phyloP scores from a whole-genome alignment of 345 rosid genomes.

The Kandelia obovata region DNA sequence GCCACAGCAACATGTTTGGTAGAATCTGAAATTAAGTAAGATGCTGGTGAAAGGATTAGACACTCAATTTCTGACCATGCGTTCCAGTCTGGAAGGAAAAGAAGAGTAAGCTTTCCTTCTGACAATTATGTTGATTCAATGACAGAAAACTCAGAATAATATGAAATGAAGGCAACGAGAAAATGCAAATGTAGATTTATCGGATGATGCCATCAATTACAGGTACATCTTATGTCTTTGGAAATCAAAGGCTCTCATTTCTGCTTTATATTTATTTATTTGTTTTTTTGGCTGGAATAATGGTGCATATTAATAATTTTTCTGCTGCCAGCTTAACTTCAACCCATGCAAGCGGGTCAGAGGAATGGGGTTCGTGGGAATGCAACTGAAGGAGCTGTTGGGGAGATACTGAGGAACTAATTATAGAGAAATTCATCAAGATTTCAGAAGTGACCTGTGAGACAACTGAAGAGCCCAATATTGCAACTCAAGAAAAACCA shows the following conservation, averaged over 20 bases:
- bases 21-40: constrained; percentile 21
- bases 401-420: constrained; percentile 30
- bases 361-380: constrained; percentile 31
- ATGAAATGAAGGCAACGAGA: constrained; percentile 53
- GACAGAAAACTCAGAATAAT: constrained; percentile 22
- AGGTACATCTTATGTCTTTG: constrained; percentile 34
- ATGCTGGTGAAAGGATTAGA: constrained; percentile 22
- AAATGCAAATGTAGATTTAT: constrained; percentile 25
- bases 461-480: constrained; percentile 28
- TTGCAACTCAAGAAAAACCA: constrained; percentile 28
- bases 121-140: constrained; percentile 27
- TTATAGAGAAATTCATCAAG: constrained; percentile 41
- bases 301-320: not conserved
- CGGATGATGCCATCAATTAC: constrained; percentile 33
- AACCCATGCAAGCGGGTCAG: constrained; percentile 28
- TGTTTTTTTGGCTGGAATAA: too few species aligned
- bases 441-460: constrained; percentile 43
- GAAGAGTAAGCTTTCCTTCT: constrained; percentile 36
- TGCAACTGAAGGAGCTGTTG: constrained; percentile 27
- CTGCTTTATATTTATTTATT: constrained; percentile 10
- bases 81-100: constrained; percentile 51
- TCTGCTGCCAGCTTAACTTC: constrained; percentile 32
- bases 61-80: constrained; percentile 35
- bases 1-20: constrained; percentile 8
- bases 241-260: not conserved